A percentile compares a stretch with the other conserved stretches of the same genome.
phyloP scores from a whole-genome alignment of 2,329 filamentous ascomycete species.

The Microsporum ferrugineum region DNA sequence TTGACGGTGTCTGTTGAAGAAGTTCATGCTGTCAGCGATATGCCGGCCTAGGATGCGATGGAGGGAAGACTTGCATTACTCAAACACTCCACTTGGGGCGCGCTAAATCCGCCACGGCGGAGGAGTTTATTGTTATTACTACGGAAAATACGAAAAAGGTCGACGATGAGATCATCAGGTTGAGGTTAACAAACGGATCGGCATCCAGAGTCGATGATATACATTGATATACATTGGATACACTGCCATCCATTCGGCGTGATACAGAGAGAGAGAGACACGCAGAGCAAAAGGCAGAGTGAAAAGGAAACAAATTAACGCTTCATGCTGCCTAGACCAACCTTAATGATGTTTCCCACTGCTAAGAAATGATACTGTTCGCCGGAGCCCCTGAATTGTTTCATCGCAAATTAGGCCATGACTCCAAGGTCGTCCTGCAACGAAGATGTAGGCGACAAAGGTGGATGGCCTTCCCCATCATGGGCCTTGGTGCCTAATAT shows the following conservation, averaged over 20 bases:
- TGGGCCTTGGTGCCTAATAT: background rate
- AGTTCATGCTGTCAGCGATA: background rate
- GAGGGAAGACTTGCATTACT: background rate
- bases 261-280: background rate
- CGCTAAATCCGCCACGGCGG: background rate
- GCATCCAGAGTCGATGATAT: background rate
- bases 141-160: background rate
- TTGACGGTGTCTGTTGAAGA: background rate
- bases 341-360: background rate
- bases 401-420: background rate
- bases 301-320: background rate
- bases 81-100: background rate
- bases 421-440: background rate
- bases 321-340: background rate
- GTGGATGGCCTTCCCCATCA: background rate
- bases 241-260: background rate
- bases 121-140: background rate
- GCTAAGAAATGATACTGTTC: background rate
- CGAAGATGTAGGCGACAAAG: background rate
- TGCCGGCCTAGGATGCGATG: background rate
- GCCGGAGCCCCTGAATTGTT: slow-evolving; percentile 4
- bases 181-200: background rate
- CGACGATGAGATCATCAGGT: background rate
- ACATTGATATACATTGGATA: background rate
- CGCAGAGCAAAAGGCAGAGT: background rate